Base-by-base conservation (phyloP, 352 stramenopile species). In the Blastocystis sp. region DNA sequence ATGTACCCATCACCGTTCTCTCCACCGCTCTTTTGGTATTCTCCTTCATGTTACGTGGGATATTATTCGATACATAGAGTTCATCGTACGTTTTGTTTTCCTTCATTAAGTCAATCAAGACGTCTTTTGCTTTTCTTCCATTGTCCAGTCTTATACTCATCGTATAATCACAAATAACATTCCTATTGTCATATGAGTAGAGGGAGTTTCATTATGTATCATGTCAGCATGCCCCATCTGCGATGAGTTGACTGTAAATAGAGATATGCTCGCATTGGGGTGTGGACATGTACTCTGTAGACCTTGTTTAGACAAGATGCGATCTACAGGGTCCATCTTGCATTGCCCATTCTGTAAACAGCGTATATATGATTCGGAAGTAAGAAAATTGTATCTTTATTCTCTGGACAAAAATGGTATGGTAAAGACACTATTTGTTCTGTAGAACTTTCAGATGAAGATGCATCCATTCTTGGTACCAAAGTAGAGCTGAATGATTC, bases 221-320 rank as follows among this genome's bases (percentile, higher is more conserved):
- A 85, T 85, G 73, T 68, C 39, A 13, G 41, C 63, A 18, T 85
- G 73, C 26, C 73, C 73, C 5, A 85, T 85, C 55, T 85, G 73
- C 37, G 30, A 62, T 69, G 73, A 85, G 16, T 30, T 26, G 9
- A 41, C 47, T 26, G 47, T 53, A 16, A 50, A 85, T 30, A 24
- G 54, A 13, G 55, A 39, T 24, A 43, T 85, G 47, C 45, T 66
- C 18, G 73, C 50, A 20, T 30, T 85, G n/a, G 73, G 73, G 1
- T 85, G 73, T 24, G 73, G 73, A 45, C 73, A 85, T 39, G 37
- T 85, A 9, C 24, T 85, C 5, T 85, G 73, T 66, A 68, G 47
- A 9, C 11, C 20, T 66, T 85, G 73, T 43, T 18, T 85, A n/a
- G 30, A 68, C 11, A 56, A 45, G 11, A 56, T 85, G 30, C n/a